Percentiles rank a stretch among this genome's conserved stretches.
Evolutionary conservation across 345 rosid species (phyloP).

Genomic region (Mallotus nudiflorus): DNA sequence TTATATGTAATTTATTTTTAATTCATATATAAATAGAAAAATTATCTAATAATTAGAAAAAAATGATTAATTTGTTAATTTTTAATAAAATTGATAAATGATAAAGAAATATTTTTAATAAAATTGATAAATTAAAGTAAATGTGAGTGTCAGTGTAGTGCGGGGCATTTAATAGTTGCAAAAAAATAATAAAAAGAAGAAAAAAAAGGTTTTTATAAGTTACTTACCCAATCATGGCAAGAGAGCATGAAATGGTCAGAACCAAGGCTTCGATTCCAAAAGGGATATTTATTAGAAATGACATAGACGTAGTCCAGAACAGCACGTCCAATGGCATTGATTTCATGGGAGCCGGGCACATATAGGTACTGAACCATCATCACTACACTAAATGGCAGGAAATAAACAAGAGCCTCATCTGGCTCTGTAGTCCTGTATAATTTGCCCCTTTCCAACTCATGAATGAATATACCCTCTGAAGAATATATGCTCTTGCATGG

Average conservation of each 20-base stretch:
- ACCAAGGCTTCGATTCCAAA: slow-evolving; percentile 75
- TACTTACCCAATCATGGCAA: slow-evolving; percentile 77
- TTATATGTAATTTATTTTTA: no score
- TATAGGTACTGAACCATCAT: slow-evolving; percentile 60
- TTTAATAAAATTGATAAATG: no score
- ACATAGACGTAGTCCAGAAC: slow-evolving; percentile 49
- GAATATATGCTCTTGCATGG: slow-evolving; percentile 45
- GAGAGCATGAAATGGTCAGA: slow-evolving; percentile 84
- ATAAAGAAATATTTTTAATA: no score
- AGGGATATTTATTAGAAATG: slow-evolving; percentile 51
- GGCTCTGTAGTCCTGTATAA: slow-evolving; percentile 48
- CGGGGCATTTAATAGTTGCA: not conserved
- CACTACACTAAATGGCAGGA: slow-evolving; percentile 72
- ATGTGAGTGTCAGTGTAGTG: no score
- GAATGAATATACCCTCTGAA: slow-evolving; percentile 38
- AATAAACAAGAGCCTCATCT: slow-evolving; percentile 55
- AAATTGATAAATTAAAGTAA: no score
- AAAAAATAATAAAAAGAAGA: not conserved
- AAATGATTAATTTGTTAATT: no score
- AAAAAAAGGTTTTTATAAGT: not conserved
- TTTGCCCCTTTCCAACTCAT: slow-evolving; percentile 39
- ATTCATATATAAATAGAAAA: no score
- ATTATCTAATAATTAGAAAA: no score
- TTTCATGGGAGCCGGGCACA: slow-evolving; percentile 38
- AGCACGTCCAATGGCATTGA: slow-evolving; percentile 42